These are phyloP conservation scores for Filosporella fistucella DNA, from an alignment of 495 filamentous ascomycete genomes.

Conservation along the genomic window DNA sequence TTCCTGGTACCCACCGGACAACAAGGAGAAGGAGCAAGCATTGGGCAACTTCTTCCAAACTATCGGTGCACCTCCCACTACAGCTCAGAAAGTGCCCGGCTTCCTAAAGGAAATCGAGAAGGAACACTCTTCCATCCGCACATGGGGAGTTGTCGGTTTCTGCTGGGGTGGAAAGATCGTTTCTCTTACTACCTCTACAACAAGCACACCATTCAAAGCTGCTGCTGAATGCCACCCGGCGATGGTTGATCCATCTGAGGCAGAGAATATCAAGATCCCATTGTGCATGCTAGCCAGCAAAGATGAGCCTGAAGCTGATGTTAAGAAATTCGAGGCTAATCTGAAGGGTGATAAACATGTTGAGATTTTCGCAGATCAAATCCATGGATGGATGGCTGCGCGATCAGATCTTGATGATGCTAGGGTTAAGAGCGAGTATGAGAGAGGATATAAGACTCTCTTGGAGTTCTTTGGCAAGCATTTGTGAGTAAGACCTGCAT, in stretches of 20 bases:
- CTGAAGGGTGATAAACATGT: slow-evolving; percentile 66
- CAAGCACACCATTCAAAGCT: slow-evolving; percentile 57
- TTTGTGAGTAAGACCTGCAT: slow-evolving; percentile 54
- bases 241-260: slow-evolving; percentile 78
- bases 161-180: slow-evolving; percentile 91
- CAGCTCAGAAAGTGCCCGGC: slow-evolving; percentile 57
- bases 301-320: slow-evolving; percentile 62
- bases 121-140: slow-evolving; percentile 57
- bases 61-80: slow-evolving; percentile 57
- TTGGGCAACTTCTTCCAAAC: slow-evolving; percentile 74
- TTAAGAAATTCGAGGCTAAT: slow-evolving; percentile 65
- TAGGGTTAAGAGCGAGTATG: slow-evolving; percentile 69
- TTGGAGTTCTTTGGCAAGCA: slow-evolving; percentile 74
- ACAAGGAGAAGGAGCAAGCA: slow-evolving; percentile 69
- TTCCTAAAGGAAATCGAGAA: slow-evolving; percentile 52
- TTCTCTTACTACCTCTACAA: slow-evolving; percentile 52
- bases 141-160: slow-evolving; percentile 85
- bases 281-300: slow-evolving; percentile 61
- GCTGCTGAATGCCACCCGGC: slow-evolving; percentile 77
- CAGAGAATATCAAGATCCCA: slow-evolving; percentile 59
- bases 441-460: slow-evolving; percentile 70
- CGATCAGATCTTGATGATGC: slow-evolving; percentile 61
- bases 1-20: slow-evolving; percentile 70
- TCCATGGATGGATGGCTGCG: slow-evolving; percentile 93
- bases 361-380: slow-evolving; percentile 75